Base-by-base conservation (phyloP, 176 grass and related monocot genomes). In the Oryza glumipatula region DNA sequence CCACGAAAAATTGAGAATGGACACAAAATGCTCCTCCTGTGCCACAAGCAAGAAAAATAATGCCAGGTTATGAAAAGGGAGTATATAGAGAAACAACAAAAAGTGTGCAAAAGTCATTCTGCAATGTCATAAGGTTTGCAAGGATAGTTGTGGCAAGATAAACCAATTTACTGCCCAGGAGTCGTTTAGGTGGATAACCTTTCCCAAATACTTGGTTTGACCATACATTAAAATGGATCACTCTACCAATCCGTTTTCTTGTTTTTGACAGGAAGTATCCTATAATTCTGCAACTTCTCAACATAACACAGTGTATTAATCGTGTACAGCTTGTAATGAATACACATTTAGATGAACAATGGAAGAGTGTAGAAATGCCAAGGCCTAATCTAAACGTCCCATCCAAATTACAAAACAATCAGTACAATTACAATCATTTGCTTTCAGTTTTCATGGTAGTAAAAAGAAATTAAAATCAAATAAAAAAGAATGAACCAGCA, bases 1-100 rank as follows among this genome's bases (percentile, higher is more conserved):
- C 96, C 95, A 95, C 46, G 93, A 88, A 75, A 98, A 93, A 67
- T 82, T 81, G 83, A 95, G 91, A 77, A 88, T 92, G 23, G 89
- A 93, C 39, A 98, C 60, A 41, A 87, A 89, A 80, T 98, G 96
- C 38, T 98, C 96, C 86, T 98, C 96, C 96, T 98, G 80, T 82
- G 54, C 15, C 58, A 76, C 36, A 49, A 80, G 22, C 46, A 83
- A 76, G 9, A 39, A 68, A 19, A 32, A 36, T 26, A 76, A 48
- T 56, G 30, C 4, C n/a, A 72, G 61, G 22, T 43, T 41, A 60
- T 56, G 47, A 61, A 67, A 72, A 51, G 9, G 26, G 23, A 41
- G 22, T 3, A 30, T 64, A 26, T 24, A 63, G 15, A 28, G 24
- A 85, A 81, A 47, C 11, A 47, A 68, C 80, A 80, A 22, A 39